Evolutionary conservation across 108 stramenopile genomes (phyloP).

Genomic region (Cyclotella baltica): DNA sequence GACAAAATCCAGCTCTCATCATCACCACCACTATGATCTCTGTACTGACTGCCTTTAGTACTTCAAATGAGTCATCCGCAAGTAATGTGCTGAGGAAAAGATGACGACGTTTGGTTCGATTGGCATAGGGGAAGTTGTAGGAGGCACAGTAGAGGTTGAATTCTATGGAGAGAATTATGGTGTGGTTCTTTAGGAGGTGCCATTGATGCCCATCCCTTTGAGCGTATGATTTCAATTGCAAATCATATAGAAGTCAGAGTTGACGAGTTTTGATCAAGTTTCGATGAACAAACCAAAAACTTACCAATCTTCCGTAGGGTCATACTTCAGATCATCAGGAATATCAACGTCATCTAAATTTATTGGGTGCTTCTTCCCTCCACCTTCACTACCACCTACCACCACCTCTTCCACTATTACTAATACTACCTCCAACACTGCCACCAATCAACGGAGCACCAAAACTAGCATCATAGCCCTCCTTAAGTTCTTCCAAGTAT

Average conservation of each 20-base stretch:
- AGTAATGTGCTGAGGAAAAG: conserved; percentile 53
- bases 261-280: background rate
- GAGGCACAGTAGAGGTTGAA: conserved; percentile 29
- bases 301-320: conserved; percentile 2
- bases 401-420: too few species aligned
- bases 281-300: background rate
- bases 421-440: background rate
- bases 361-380: background rate
- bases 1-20: too few species aligned
- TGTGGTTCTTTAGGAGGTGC: conserved; percentile 27
- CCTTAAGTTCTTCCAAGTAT: background rate
- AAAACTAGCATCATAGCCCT: background rate
- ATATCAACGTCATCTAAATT: conserved; percentile 11
- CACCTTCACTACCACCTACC: too few species aligned
- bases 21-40: too few species aligned
- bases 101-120: conserved; percentile 35
- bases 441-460: background rate
- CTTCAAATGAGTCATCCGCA: conserved; percentile 58
- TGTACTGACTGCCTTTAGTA: conserved; percentile 38
- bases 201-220: conserved; percentile 10
- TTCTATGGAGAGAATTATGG: conserved; percentile 21
- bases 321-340: background rate
- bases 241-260: background rate
- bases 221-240: background rate
- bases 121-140: conserved; percentile 34